Evolutionary conservation across 2,329 filamentous ascomycete species (phyloP).

Genomic region (Trichophaea hybrida): DNA sequence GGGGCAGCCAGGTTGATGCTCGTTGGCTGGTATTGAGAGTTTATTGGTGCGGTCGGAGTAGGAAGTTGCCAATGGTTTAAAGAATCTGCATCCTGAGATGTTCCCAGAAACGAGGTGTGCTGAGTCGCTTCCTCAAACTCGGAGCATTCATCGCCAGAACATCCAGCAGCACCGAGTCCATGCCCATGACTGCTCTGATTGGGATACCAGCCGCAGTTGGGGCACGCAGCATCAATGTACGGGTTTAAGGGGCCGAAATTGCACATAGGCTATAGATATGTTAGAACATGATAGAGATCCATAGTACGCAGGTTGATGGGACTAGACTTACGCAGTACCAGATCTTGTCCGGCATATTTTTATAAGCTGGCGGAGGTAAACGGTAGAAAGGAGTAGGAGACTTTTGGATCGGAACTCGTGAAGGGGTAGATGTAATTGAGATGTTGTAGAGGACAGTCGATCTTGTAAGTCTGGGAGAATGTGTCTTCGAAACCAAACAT

Average conservation of each 20-base stretch:
- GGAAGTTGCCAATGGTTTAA: too few relatives aligned
- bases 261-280: background rate
- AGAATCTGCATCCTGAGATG: too few relatives aligned
- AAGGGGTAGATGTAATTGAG: background rate
- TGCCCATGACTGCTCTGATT: background rate
- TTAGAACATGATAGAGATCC: background rate
- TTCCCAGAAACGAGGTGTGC: too few relatives aligned
- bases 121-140: too few relatives aligned
- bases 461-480: background rate
- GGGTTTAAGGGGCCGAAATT: conserved; percentile 3
- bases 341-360: background rate
- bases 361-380: background rate
- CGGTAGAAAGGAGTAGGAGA: background rate
- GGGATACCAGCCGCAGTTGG: conserved; percentile 4
- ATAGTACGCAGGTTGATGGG: background rate
- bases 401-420: background rate
- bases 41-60: too few relatives aligned
- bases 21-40: too few relatives aligned
- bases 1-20: too few relatives aligned
- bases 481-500: background rate
- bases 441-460: background rate
- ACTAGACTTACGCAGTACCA: conserved; percentile 2
- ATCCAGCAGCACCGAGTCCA: too few relatives aligned
- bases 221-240: background rate
- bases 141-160: too few relatives aligned